Evolutionary conservation across 129 eudicot genomes (phyloP).

Genomic region (Chrysanthemum makinoi): DNA sequence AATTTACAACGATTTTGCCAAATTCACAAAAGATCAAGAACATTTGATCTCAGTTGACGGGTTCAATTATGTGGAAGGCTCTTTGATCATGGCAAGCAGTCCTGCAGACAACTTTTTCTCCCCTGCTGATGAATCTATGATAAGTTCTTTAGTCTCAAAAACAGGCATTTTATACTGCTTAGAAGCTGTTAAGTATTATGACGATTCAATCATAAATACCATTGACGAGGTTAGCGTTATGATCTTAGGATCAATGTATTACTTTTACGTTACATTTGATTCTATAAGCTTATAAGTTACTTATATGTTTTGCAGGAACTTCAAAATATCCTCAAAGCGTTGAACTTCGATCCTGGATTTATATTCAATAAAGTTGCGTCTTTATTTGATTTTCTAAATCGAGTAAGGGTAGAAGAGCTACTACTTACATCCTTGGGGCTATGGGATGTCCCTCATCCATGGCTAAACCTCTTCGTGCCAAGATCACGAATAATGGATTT

Average conservation of each 20-base stretch:
- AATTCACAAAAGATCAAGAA: constrained; percentile 41
- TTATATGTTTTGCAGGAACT: constrained; percentile 31
- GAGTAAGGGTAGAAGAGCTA: constrained; percentile 38
- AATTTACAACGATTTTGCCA: constrained; percentile 31
- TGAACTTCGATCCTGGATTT: constrained; percentile 32
- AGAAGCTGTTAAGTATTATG: constrained; percentile 37
- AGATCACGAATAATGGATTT: constrained; percentile 40
- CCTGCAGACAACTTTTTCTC: constrained; percentile 23
- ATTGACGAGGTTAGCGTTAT: constrained; percentile 30
- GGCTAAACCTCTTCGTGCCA: constrained; percentile 52
- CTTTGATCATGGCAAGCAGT: constrained; percentile 25
- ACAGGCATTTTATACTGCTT: constrained; percentile 33
- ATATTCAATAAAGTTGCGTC: constrained; percentile 34
- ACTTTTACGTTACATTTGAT: neutral
- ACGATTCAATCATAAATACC: constrained; percentile 24
- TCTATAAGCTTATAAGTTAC: neutral
- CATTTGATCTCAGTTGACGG: constrained; percentile 35
- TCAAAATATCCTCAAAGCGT: constrained; percentile 20
- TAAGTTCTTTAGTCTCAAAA: constrained; percentile 15
- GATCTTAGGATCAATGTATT: constrained; percentile 9
- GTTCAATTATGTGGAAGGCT: constrained; percentile 38
- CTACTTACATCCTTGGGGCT: constrained; percentile 33
- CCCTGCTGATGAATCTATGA: constrained; percentile 18
- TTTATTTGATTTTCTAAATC: constrained; percentile 36
- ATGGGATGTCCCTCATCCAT: constrained; percentile 47